Conservation (phyloP, 148 eudicot species). For the Camellia japonica region DNA sequence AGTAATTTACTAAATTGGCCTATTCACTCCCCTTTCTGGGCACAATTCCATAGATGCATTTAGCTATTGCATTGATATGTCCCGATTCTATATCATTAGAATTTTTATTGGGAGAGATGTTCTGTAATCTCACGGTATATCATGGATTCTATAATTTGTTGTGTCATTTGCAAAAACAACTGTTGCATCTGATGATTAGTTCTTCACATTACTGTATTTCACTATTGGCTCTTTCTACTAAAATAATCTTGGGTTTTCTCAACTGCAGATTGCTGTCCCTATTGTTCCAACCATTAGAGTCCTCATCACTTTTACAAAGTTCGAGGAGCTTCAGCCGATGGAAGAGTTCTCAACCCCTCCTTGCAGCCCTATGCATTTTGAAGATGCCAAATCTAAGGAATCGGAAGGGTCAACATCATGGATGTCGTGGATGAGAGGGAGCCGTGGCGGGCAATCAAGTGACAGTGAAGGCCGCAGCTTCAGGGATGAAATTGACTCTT, state of each 20-base stretch:
- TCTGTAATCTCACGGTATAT: too few relatives aligned
- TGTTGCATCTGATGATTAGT: too few relatives aligned
- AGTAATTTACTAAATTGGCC: too few relatives aligned
- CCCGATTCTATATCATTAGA: too few relatives aligned
- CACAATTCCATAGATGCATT: too few relatives aligned
- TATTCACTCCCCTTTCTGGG: too few relatives aligned
- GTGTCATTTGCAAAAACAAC: too few relatives aligned
- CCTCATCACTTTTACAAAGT: constrained; percentile 86
- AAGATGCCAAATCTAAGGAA: constrained; percentile 69
- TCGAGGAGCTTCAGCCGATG: constrained; percentile 78
- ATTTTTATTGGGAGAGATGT: too few relatives aligned
- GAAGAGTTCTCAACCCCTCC: constrained; percentile 93
- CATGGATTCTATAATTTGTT: too few relatives aligned
- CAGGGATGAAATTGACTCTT: constrained; percentile 74
- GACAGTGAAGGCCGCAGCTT: constrained; percentile 56
- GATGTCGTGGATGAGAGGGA: constrained; percentile 93
- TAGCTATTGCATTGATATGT: too few relatives aligned
- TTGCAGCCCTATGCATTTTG: constrained; percentile 81
- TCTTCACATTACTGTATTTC: not conserved
- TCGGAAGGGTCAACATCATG: constrained; percentile 72
- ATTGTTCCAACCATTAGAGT: constrained; percentile 98
- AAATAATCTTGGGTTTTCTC: not conserved
- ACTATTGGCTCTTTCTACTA: not conserved
- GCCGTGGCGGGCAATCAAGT: constrained; percentile 63
- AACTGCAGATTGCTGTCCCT: constrained; percentile 80